A percentile compares a stretch with the other conserved stretches of the same genome.
These are phyloP conservation scores for Trifolium dubium DNA, from an alignment of 306 rosid genomes.

Conservation along the genomic window DNA sequence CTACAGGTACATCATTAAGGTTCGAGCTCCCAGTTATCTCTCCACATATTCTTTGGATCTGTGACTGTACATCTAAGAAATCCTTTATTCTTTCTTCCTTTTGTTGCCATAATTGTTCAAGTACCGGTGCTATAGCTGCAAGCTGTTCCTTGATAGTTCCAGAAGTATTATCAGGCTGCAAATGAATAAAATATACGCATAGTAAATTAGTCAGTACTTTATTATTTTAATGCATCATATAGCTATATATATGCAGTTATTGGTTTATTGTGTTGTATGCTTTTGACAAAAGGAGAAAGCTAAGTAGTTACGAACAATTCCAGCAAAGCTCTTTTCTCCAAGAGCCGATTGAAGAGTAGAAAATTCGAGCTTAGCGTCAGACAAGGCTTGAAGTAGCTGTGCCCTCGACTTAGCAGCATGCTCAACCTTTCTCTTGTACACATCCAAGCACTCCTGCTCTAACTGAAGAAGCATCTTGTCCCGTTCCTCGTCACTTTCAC, in stretches of 20 bases:
- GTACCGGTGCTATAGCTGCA: slow-evolving; percentile 88
- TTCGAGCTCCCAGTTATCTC: slow-evolving; percentile 83
- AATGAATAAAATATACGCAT: slow-evolving; percentile 11
- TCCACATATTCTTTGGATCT: slow-evolving; percentile 91
- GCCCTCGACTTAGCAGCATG: slow-evolving; percentile 96
- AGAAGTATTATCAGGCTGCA: slow-evolving; percentile 51
- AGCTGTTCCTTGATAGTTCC: slow-evolving; percentile 59
- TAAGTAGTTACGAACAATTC: slow-evolving; percentile 48
- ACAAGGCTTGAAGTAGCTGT: slow-evolving; percentile 84
- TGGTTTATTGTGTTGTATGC: not conserved
- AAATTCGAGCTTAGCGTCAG: slow-evolving; percentile 80
- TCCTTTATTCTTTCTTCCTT: slow-evolving; percentile 91
- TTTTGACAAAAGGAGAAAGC: slow-evolving; percentile 8
- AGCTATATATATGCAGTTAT: not conserved
- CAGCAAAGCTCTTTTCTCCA: slow-evolving; percentile 69
- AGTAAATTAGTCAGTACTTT: slow-evolving; percentile 34
- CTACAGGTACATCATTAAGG: slow-evolving; percentile 58
- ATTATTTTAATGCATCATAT: slow-evolving; percentile 10
- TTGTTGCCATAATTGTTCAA: slow-evolving; percentile 85
- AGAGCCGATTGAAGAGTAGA: slow-evolving; percentile 89
- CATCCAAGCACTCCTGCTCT: slow-evolving; percentile 97
- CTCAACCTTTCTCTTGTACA: slow-evolving; percentile 94
- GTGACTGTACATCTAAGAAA: slow-evolving; percentile 85
- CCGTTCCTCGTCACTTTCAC: slow-evolving; percentile 91
- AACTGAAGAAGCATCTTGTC: slow-evolving; percentile 98